Base-by-base conservation (phyloP, 73 alveolate species). In the Stentor coeruleus region DNA sequence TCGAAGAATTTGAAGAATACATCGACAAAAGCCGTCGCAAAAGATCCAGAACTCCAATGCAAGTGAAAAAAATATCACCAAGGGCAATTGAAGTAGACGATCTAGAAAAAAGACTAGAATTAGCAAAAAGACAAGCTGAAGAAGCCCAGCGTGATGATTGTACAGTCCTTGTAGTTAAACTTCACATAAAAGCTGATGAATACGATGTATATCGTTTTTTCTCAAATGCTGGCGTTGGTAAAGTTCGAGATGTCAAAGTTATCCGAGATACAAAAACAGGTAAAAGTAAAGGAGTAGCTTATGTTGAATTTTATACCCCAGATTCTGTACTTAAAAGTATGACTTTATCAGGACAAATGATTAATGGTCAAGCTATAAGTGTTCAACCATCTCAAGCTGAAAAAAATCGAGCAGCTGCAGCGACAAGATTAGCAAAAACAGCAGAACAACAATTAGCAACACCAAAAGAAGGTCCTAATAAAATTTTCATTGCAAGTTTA, bases 91-190 rank as follows among this genome's bases (percentile, higher is more conserved):
- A 80, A 42, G 72, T 76, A 1, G 59, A 74, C 36, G 87, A 88
- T 14, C 39, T 85, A n/a, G 82, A 42, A 35, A 88, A 86, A 57
- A 55, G 85, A n/a, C 40, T 89, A 81, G 59, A 66, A 88, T 92
- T 84, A 37, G 91, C 87, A 20, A 84, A 85, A 59, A 84, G 88
- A 59, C 94, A 93, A 58, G 92, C 94, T 6, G 96, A 94, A 87
- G 98, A 96, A 84, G 97, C 99, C 31, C 95, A 95, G 84, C 87
- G 98, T 84, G 96, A 93, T 72, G 98, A 96, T 86, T 90, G 98
- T 75, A 97, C 99, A 11, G 91, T 97, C 55, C 88, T 96, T 73
- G 95, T 96, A 87, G 89, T 88, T 80, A 80, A 98, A 79, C 87
- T 97, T 35, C 93, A 92, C 79, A 58, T 87, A 33, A 91, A 90